Conservation (phyloP, 1,284 basidiomycete species). For the Singerocomus inundabilis region DNA sequence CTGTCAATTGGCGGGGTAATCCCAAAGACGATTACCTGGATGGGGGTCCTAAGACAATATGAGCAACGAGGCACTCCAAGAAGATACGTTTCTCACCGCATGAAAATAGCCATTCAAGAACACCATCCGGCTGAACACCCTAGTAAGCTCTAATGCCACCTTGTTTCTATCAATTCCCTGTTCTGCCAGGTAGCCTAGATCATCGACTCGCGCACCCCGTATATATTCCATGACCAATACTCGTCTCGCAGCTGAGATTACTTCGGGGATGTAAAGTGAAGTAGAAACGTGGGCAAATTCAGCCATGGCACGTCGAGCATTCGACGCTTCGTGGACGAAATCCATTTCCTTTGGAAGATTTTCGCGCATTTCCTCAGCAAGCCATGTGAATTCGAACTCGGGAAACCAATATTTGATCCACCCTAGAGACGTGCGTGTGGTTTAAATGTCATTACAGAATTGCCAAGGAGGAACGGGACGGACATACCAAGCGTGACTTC, state of each 20-base stretch:
- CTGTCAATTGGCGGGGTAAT: not conserved
- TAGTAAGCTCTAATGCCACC: conserved; percentile 85
- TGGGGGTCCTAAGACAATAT: conserved; percentile 62
- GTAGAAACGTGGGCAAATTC: conserved; percentile 79
- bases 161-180: conserved; percentile 92
- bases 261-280: conserved; percentile 88
- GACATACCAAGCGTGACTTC: conserved; percentile 71
- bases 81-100: conserved; percentile 50
- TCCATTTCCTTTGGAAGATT: conserved; percentile 96
- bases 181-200: conserved; percentile 80
- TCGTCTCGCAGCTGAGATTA: conserved; percentile 80
- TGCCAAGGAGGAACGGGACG: not conserved
- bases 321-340: conserved; percentile 87
- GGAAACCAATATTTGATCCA: conserved; percentile 90
- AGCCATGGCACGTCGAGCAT: conserved; percentile 68
- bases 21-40: conserved; percentile 46
- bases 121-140: conserved; percentile 95
- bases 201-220: conserved; percentile 87
- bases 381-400: conserved; percentile 93
- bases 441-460: not conserved
- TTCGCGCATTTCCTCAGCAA: conserved; percentile 89
- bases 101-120: conserved; percentile 94
- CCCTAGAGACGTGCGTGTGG: conserved; percentile 37
- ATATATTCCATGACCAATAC: conserved; percentile 95
- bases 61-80: not conserved